phyloP scores from a whole-genome alignment of 805 yeast genomes.

The Candida nitratophila region DNA sequence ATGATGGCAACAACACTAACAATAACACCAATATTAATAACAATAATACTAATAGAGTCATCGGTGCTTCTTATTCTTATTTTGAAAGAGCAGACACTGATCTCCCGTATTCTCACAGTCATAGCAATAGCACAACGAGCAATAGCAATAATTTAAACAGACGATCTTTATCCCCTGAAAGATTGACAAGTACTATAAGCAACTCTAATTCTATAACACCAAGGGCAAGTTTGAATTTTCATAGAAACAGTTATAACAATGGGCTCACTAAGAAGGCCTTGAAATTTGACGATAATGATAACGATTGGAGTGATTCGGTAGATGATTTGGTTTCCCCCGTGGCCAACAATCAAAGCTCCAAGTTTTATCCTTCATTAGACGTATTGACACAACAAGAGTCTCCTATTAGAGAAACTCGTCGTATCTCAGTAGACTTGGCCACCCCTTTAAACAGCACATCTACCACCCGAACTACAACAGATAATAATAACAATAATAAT shows the following conservation, averaged over 20 bases:
- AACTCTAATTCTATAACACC: constrained; percentile 5
- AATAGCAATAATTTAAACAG: constrained; percentile 6
- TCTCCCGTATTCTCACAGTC: background rate
- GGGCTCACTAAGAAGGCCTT: constrained; percentile 14
- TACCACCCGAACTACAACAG: too few relatives aligned
- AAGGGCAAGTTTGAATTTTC: constrained; percentile 8
- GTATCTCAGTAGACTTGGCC: background rate
- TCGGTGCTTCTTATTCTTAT: constrained; percentile 53
- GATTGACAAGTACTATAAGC: background rate
- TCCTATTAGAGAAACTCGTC: background rate
- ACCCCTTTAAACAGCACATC: background rate
- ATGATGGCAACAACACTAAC: too few relatives aligned
- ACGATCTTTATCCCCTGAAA: constrained; percentile 5
- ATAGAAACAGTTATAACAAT: too few relatives aligned
- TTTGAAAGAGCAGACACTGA: constrained; percentile 27
- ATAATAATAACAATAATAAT: background rate
- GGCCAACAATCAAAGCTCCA: background rate
- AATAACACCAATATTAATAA: too few relatives aligned
- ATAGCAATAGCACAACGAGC: background rate
- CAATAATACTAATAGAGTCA: constrained; percentile 23
- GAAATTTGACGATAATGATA: constrained; percentile 69
- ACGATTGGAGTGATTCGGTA: constrained; percentile 81
- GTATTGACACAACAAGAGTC: background rate
- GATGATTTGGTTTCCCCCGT: constrained; percentile 36
- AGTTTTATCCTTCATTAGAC: constrained; percentile 15